Evolutionary conservation across 2,329 filamentous ascomycete species (phyloP), one percentile per base, ranked within the genome.

Genomic region (Paracoccidioides brasiliensis): DNA sequence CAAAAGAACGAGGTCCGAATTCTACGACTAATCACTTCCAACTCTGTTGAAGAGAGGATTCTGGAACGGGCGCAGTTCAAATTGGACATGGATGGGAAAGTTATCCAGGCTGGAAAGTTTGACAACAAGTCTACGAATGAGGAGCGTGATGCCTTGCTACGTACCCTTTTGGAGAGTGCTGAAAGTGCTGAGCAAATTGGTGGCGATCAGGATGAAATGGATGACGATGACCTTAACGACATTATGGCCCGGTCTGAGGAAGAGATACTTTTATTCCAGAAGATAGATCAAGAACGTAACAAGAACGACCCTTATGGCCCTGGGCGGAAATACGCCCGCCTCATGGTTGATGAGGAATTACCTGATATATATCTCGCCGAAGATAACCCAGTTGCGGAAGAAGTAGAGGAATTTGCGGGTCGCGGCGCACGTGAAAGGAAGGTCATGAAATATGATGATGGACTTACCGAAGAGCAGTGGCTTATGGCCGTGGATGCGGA

Each of bases 1-100:
- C 93, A 98, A 72, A 98, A 98, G 83, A 98, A 98, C 65, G 93
- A 98, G 72, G 93, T 98, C 56, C 87, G 93, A 64, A 98, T 98
- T 69, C 75, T 98, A 58, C 85, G 93, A 71, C 79, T 98, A 46
- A 97, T 98, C 71, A 96, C 86, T 61, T 94, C 90, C 8, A 95
- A 95, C 66, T 97, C 93, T 0, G 90, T 98, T 2, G 93, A 98
- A 72, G 93, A 98, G 73, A 96, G 97, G 78, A 98, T 98, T 68
- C 77, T 98, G 53, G 93, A 97, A 70, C 86, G 91, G 69, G 93
- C 93, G 2, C 86, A 95, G 63, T 98, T 86, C 80, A 98, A 98
- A 80, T 81, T 98, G 61, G 91, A 97, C 70, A 96, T 98, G 86
- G 93, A 98, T 67, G 91, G 93, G 75, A 98, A 98, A 73, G 90